phyloP scores from a whole-genome alignment of 129 eudicot genomes.

The Deinandra increscens region DNA sequence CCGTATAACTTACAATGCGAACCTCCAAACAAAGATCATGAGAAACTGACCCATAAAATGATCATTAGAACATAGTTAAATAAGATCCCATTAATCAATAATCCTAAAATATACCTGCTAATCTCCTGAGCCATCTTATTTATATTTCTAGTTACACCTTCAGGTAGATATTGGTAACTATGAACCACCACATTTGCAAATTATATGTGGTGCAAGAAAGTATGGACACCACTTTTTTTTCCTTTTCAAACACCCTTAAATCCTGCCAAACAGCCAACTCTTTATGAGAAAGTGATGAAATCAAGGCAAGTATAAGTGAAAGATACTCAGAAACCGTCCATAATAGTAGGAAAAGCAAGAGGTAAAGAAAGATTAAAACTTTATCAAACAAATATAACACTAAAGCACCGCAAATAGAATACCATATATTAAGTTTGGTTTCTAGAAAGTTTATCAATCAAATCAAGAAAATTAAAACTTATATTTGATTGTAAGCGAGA shows the following conservation, averaged over 20 bases:
- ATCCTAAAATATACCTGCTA: slow-evolving; percentile 58
- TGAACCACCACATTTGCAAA: slow-evolving; percentile 97
- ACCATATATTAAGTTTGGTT: too few species aligned
- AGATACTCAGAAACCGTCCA: neutral
- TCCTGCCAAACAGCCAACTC: slow-evolving; percentile 49
- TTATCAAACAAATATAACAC: neutral
- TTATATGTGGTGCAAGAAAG: slow-evolving; percentile 85
- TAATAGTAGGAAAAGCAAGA: neutral
- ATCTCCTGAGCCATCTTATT: slow-evolving; percentile 80
- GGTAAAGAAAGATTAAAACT: neutral
- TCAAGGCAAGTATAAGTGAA: neutral
- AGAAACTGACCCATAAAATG: neutral
- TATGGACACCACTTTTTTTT: slow-evolving; percentile 94
- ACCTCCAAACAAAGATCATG: too few species aligned
- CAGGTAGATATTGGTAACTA: slow-evolving; percentile 94
- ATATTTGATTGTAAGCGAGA: too few species aligned
- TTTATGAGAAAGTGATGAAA: neutral
- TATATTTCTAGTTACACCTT: slow-evolving; percentile 84
- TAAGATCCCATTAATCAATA: neutral
- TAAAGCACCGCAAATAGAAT: neutral
- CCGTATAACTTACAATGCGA: too few species aligned
- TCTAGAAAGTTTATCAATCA: too few species aligned
- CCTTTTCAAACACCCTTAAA: slow-evolving; percentile 78
- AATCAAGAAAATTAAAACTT: too few species aligned
- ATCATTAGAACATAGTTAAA: neutral